Conservation (phyloP, 306 rosid species). For the Bauhinia variegata region DNA sequence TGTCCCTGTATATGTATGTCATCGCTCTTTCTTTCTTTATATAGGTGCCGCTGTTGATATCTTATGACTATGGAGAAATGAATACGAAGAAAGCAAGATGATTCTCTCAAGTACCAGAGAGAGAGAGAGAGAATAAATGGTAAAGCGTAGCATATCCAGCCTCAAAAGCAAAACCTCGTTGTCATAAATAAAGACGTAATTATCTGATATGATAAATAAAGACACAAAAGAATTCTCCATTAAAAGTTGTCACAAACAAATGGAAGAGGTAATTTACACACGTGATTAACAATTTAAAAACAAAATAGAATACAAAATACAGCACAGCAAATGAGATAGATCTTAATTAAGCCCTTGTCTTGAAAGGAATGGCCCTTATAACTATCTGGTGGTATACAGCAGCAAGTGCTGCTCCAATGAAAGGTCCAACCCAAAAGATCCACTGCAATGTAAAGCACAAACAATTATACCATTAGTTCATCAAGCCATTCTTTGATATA, state of each 20-base stretch:
- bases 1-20: too few species aligned
- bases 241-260: constrained; percentile 34
- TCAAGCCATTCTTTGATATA: constrained; percentile 13
- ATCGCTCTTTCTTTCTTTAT: too few species aligned
- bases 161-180: too few species aligned
- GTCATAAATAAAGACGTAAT: too few species aligned
- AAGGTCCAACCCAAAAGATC: constrained; percentile 98
- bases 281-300: constrained; percentile 28
- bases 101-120: too few species aligned
- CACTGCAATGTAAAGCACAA: constrained; percentile 51
- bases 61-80: too few species aligned
- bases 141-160: too few species aligned
- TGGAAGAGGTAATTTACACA: constrained; percentile 42
- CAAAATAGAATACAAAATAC: constrained; percentile 11
- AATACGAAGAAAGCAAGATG: too few species aligned
- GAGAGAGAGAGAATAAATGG: too few species aligned
- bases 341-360: constrained; percentile 53
- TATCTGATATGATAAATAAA: too few species aligned
- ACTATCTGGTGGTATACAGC: constrained; percentile 84
- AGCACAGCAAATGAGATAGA: neutral
- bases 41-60: too few species aligned
- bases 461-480: neutral
- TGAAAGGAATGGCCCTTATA: constrained; percentile 94
- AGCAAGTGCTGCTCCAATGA: constrained; percentile 89
- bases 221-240: constrained; percentile 43